phyloP scores from a whole-genome alignment of 345 rosid species.

The Sonneratia caseolaris region DNA sequence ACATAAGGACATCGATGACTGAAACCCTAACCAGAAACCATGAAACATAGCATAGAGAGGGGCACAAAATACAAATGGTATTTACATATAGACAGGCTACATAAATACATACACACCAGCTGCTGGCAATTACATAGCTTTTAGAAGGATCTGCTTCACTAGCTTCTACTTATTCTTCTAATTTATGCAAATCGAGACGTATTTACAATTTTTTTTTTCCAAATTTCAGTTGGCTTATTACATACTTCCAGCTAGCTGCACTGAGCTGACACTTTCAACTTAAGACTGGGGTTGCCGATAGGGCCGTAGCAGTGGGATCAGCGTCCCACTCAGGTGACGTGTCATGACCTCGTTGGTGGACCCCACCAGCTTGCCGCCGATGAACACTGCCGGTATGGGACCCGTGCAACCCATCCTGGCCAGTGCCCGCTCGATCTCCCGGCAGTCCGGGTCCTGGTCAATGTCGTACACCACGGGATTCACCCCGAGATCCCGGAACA shows the following conservation, averaged over 20 bases:
- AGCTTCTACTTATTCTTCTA: neutral
- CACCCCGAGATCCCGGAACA: constrained; percentile 65
- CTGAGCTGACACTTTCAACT: neutral
- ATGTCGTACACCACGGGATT: constrained; percentile 51
- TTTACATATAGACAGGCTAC: neutral
- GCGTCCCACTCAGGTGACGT: constrained; percentile 59
- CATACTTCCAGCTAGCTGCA: neutral
- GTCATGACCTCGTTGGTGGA: constrained; percentile 86
- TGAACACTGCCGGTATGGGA: constrained; percentile 66
- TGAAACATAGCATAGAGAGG: neutral
- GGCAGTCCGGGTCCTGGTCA: constrained; percentile 61
- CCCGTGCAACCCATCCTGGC: constrained; percentile 50
- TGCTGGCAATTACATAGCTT: neutral
- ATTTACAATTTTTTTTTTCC: neutral
- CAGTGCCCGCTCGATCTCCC: constrained; percentile 73
- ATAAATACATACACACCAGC: neutral
- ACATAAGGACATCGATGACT: neutral
- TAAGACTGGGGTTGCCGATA: constrained; percentile 31
- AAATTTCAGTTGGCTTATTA: neutral
- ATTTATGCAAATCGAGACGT: neutral
- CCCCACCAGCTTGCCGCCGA: constrained; percentile 62
- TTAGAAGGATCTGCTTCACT: neutral
- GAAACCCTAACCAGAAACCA: neutral
- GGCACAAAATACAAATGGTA: neutral
- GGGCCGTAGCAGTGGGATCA: constrained; percentile 54